Evolutionary conservation across 2,329 filamentous ascomycete genomes (phyloP), one percentile per base, ranked within the genome.

Genomic region (Fusarium vanettenii): DNA sequence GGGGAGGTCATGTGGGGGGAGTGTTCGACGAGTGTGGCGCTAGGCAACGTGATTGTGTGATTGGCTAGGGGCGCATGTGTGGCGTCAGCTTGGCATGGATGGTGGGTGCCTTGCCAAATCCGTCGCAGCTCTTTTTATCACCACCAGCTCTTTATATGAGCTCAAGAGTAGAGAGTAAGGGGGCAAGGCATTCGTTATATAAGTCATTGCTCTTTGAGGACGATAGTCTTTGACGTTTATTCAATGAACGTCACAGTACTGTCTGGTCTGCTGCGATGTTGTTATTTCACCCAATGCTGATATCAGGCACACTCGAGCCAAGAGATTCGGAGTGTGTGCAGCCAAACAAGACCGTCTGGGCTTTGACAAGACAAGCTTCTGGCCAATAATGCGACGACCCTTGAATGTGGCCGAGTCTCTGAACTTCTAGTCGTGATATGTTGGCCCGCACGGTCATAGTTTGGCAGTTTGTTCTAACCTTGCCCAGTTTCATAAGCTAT

Each of bases 1-100:
- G 25, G 62, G 69, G 68, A 31, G 65, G 76, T 78, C 76, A 78
- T 79, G 76, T 78, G 76, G 75, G 72, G 64, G 27, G 52, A 31
- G 22, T 14, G 61, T 64, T 59, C 22, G 68, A 60, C 35, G 64
- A 31, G 16, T 68, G 76, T 78, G 76, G 76, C 76, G 76, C 66
- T 66, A 72, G 73, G 76, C 74, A 69, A 41, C 60, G 25, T 14
- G 18, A 5, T 43, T 55, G 37, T 39, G 1, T 14, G 27, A 62
- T 74, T 72, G 73, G 64, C 71, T 71, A 71, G 78, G 74, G 43
- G 74, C 70, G 75, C 71, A 67, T 18, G 8, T 68, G 77, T 79
- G 73, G 77, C 77, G 75, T 59, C 62, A 74, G 69, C 56, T 73
- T 33, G 41, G 35, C 59, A 29, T 18, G 48, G 48, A 20, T 31